Evolutionary conservation across 306 rosid species (phyloP).

Genomic region (Quercus variabilis): DNA sequence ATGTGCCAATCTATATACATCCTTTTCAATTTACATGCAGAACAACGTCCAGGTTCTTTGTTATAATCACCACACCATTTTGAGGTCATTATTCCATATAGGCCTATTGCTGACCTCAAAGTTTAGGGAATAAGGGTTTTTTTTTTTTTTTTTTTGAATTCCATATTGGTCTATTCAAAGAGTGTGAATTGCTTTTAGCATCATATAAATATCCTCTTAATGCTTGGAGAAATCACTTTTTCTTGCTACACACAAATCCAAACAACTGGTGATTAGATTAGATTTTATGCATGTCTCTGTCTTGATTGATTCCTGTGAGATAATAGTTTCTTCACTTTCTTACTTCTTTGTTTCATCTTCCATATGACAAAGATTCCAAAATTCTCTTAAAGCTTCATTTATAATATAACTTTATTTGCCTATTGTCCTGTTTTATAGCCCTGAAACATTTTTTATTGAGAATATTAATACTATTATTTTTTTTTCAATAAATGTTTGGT

Average conservation of each 20-base stretch:
- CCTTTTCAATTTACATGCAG: background rate
- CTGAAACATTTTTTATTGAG: background rate
- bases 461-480: background rate
- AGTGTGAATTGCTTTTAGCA: background rate
- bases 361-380: background rate
- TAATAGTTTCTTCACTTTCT: background rate
- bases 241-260: background rate
- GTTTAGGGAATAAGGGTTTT: too few relatives aligned
- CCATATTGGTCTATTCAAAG: background rate
- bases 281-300: background rate
- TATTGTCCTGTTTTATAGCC: background rate
- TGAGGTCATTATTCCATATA: background rate
- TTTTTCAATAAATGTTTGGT: too few relatives aligned
- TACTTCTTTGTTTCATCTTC: background rate
- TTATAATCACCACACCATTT: background rate
- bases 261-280: background rate
- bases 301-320: background rate
- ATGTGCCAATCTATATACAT: background rate
- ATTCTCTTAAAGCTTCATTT: background rate
- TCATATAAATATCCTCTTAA: background rate
- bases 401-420: background rate
- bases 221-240: background rate
- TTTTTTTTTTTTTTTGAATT: background rate
- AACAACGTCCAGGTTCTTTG: background rate
- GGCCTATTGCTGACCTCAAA: background rate